Base-by-base conservation (phyloP, 1,139 yeast species). In the Suhomyces choctaworum region DNA sequence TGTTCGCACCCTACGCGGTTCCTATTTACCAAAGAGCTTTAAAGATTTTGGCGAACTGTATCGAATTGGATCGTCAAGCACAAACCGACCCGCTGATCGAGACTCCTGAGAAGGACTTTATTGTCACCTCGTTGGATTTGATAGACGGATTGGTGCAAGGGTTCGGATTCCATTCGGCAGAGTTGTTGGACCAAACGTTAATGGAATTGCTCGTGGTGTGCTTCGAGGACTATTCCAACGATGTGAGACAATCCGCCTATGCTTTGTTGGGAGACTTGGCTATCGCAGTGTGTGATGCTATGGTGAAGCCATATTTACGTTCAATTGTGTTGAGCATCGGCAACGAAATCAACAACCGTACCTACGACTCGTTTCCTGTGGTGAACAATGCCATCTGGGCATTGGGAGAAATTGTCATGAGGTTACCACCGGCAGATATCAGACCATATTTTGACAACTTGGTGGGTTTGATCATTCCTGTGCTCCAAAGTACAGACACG, bases 331-430 rank as follows among this genome's bases (percentile, higher is more conserved):
- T 80, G 19, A 71, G 77, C 36, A 75, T 85, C 42, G 82, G 89
- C 4, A 77, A 81, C 44, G 96, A 86, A 54, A 69, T 84, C 45
- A 66, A 75, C 38, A 73, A 68, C 49, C 57, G 81, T 41, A 62
- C 70, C 29, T 66, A 62, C 51, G 63, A 64, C 37, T 63, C 87
- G 45, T 64, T 71, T 59, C 76, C 92, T 13, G 82, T 86, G 32
- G 76, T 82, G 58, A 87, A 89, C 56, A 92, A 92, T 60, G 95
- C 97, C 1, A 80, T 88, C 32, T 92, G 98, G 98, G 77, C 96
- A 2, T 64, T 86, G 13, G 98, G 98, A 22, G 96, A 92, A 58
- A 78, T 94, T 25, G 70, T 86, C 2, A 68, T 89, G 51, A 75
- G 87, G 45, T 55, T 82, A 19, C 48, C 72, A 3, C 58, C 63